These are phyloP conservation scores for Anisodus tanguticus DNA, from an alignment of 257 asterid species.

Conservation along the genomic window DNA sequence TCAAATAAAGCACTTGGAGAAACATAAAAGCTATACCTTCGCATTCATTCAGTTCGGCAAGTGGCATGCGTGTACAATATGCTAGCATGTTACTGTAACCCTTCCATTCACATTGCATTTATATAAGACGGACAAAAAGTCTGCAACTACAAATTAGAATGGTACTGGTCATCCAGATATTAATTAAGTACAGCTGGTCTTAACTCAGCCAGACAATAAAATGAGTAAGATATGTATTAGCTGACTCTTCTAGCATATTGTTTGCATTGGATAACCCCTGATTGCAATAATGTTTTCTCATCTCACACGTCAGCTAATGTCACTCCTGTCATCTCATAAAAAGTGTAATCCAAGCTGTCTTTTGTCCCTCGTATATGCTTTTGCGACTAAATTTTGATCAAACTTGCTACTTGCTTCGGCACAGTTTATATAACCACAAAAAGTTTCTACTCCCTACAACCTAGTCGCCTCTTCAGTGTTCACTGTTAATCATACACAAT, in stretches of 20 bases:
- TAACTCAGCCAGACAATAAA: not conserved
- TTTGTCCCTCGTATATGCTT: not conserved
- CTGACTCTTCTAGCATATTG: constrained; percentile 20
- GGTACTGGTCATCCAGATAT: not conserved
- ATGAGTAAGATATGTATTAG: not conserved
- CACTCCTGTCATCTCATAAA: not conserved
- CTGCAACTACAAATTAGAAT: not conserved
- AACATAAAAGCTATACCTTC: not conserved
- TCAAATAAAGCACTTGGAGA: not conserved
- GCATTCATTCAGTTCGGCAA: not conserved
- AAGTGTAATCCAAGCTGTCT: not conserved
- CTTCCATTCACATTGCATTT: not conserved
- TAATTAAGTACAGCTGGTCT: not conserved
- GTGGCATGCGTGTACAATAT: not conserved
- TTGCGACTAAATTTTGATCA: not conserved
- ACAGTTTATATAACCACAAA: not conserved
- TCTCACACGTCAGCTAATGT: not conserved
- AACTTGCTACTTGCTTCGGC: not conserved
- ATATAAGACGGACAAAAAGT: not conserved
- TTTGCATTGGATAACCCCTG: not conserved
- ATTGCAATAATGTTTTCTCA: not conserved
- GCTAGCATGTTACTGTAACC: constrained; percentile 14
- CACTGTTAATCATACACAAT: not conserved
- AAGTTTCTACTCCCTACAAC: not conserved
- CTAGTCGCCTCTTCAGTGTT: not conserved